Conservation (phyloP, 345 rosid species). For the Melaleuca quinquenervia region DNA sequence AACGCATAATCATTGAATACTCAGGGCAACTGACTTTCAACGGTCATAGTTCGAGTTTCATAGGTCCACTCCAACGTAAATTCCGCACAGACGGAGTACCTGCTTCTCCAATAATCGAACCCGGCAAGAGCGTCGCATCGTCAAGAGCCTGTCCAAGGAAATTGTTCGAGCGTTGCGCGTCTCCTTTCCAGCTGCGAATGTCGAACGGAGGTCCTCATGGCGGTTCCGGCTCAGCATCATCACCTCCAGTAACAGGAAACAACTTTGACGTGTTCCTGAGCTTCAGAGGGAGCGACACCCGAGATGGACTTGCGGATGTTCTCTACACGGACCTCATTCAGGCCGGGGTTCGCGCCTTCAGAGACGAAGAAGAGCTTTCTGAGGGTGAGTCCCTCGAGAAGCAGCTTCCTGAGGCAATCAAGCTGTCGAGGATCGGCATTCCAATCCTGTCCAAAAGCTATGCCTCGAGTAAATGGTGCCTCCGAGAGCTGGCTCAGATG, state of each 20-base stretch:
- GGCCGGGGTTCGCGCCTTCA: neutral
- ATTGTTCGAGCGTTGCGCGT: neutral
- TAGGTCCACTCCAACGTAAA: too few relatives aligned
- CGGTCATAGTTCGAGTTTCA: too few relatives aligned
- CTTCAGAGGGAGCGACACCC: neutral
- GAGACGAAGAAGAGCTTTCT: neutral
- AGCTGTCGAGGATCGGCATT: neutral
- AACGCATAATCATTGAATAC: too few relatives aligned
- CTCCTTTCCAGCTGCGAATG: neutral
- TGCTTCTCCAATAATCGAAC: neutral
- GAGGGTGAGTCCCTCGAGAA: neutral
- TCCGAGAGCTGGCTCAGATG: neutral
- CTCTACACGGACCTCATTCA: neutral
- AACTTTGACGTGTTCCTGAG: neutral
- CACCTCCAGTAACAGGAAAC: neutral
- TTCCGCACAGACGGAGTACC: neutral
- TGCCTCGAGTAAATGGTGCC: neutral
- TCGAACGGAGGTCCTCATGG: neutral
- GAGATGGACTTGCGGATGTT: neutral
- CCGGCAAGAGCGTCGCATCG: neutral
- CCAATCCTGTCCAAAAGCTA: neutral
- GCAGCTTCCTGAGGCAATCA: neutral
- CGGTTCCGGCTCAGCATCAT: neutral
- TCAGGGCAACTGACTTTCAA: too few relatives aligned
- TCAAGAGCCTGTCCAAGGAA: neutral